Evolutionary conservation across 768 basidiomycete species (phyloP).

Genomic region (Gautieria morchelliformis): DNA sequence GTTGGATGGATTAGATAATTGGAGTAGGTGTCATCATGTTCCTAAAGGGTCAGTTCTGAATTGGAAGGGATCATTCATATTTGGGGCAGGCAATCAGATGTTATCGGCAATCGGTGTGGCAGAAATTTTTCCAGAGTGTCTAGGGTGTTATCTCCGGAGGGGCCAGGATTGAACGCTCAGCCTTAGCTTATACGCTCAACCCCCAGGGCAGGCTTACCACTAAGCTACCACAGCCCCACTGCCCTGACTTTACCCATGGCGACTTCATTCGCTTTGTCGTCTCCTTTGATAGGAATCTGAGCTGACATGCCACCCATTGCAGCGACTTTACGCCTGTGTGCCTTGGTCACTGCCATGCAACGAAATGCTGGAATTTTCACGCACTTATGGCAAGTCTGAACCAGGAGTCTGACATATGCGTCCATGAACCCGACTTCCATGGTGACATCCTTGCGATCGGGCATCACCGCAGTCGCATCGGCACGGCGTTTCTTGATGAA

Average conservation of each 20-base stretch:
- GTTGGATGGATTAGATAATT: no score
- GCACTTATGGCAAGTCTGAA: slow-evolving; percentile 96
- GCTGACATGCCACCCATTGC: slow-evolving; percentile 99
- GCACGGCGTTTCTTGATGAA: slow-evolving; percentile 97
- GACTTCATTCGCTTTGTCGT: slow-evolving; percentile 79
- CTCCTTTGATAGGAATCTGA: slow-evolving; percentile 98
- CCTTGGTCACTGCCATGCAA: slow-evolving; percentile 3
- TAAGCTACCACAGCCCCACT: no score
- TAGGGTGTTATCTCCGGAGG: no score
- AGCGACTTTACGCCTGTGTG: slow-evolving; percentile 84
- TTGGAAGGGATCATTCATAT: no score
- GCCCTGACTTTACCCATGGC: slow-evolving; percentile 93
- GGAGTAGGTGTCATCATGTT: no score
- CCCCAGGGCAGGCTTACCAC: no score
- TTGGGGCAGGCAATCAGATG: no score
- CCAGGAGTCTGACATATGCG: slow-evolving; percentile 88
- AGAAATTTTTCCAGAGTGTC: no score
- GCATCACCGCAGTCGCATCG: slow-evolving; percentile 81
- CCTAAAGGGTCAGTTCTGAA: no score
- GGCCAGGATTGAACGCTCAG: no score
- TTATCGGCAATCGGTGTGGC: no score
- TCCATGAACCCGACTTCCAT: slow-evolving; percentile 99
- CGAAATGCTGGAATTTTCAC: slow-evolving; percentile 13
- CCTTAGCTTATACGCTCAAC: no score
- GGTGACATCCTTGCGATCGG: slow-evolving; percentile 92